Evolutionary conservation across 179 eudicot genomes (phyloP), one percentile per base, ranked within the genome.

Genomic region (Beta macrorhiza): DNA sequence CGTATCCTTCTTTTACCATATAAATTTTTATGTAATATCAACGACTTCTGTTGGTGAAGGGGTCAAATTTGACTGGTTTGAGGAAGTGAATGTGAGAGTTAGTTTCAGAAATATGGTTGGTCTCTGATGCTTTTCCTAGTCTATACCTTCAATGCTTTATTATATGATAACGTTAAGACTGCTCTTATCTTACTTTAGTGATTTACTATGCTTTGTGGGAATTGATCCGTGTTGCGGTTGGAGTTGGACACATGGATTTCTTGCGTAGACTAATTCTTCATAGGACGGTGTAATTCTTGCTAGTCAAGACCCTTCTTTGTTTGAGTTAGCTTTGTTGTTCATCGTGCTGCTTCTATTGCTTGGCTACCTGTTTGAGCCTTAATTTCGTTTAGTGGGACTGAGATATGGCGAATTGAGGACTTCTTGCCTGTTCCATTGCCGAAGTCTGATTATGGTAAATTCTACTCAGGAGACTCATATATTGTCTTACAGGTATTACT

Each of bases 381-480:
- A 89, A 96, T 93, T 73, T 70, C 4, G 22, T 76, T 15, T 83
- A 94, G 99, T 85, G 99, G 99, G 83, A 93, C 90, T 82, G 99
- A 96, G 79, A 91, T 96, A 79, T 96, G 99, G 99, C 89, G 99
- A 84, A 94, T 96, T 70, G 99, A 96, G 83, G 84, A 96, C 90
- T 94, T 92, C 75, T 89, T 82, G 82, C 98, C 99, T 19, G 99
- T 89, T 74, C 93, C 93, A 67, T 87, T 96, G 87, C 95, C 97
- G 44, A 92, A 91, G 85, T 87, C 99, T 76, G 97, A 91, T 79
- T 76, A 92, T 92, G 99, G 99, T 49, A 94, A 91, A 87, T 96
- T 96, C 86, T 96, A 91, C 82, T 81, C 87, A 0, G 99, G 97
- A 15, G 99, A 96, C 85, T 96, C 98, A 22, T 96, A 96, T 86